Percentiles rank a stretch among this genome's conserved stretches.
Conservation (phyloP, 768 basidiomycete species). For the Naganishia vishniacii region DNA sequence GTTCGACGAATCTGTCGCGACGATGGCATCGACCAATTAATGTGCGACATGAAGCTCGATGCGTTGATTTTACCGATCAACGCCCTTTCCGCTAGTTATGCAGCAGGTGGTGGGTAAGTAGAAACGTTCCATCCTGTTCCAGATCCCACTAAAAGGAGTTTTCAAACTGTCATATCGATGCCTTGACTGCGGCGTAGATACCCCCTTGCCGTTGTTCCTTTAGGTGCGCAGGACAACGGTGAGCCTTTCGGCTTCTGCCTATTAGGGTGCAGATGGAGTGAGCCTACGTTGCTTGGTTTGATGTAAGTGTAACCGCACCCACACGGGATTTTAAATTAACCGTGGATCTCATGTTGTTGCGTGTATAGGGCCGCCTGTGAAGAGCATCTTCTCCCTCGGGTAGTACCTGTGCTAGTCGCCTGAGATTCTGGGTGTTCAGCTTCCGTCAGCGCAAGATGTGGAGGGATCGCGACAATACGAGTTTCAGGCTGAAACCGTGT, state of each 20-base stretch:
- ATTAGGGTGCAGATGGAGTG: neutral
- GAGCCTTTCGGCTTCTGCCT: constrained; percentile 10
- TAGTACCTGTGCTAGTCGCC: neutral
- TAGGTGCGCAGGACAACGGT: constrained; percentile 4
- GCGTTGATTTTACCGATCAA: neutral
- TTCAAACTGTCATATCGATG: neutral
- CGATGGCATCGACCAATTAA: neutral
- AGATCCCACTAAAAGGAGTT: neutral
- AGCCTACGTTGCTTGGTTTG: neutral
- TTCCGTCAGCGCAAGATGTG: no score
- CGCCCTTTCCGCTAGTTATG: neutral
- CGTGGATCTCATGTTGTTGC: neutral
- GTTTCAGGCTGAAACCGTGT: no score
- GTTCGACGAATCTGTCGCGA: neutral
- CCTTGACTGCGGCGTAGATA: neutral
- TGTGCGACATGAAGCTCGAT: neutral
- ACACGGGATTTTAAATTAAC: neutral
- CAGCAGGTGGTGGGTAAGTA: neutral
- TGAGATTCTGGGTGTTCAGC: no score
- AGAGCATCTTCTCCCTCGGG: neutral
- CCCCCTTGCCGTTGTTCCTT: neutral
- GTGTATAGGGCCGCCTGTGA: neutral
- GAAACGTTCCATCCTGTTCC: neutral
- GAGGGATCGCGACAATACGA: no score
- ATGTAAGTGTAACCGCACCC: neutral